A percentile compares a stretch with the other conserved stretches of the same genome.
Evolutionary conservation across 129 eudicot species (phyloP).

Genomic region (Rutidosis leptorrhynchoides): DNA sequence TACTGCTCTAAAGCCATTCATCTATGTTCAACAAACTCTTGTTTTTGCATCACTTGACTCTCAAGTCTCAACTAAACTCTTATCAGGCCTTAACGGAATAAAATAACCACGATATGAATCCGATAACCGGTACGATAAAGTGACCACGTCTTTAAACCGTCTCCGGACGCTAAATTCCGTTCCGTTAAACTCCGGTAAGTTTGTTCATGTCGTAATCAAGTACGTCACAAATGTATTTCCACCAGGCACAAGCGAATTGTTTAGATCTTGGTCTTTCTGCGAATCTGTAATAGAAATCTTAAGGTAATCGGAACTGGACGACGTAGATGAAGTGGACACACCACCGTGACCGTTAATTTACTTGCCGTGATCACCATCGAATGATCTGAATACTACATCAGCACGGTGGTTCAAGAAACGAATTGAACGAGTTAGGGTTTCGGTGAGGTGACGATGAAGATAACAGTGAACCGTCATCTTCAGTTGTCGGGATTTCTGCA

Average conservation of each 20-base stretch:
- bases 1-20: slow-evolving; percentile 73
- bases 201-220: slow-evolving; percentile 73
- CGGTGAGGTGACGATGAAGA: slow-evolving; percentile 33
- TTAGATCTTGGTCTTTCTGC: slow-evolving; percentile 53
- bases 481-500: slow-evolving; percentile 47
- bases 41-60: slow-evolving; percentile 86
- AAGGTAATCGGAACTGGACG: slow-evolving; percentile 40
- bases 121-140: slow-evolving; percentile 67
- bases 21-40: slow-evolving; percentile 84
- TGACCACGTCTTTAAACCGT: slow-evolving; percentile 84
- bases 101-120: slow-evolving; percentile 73
- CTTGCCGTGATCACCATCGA: slow-evolving; percentile 46
- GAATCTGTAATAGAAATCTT: slow-evolving; percentile 78
- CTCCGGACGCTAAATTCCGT: slow-evolving; percentile 70
- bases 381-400: slow-evolving; percentile 83
- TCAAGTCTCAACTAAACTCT: slow-evolving; percentile 92
- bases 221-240: slow-evolving; percentile 44
- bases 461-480: slow-evolving; percentile 31
- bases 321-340: slow-evolving; percentile 38
- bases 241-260: slow-evolving; percentile 67
- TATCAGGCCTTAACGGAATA: slow-evolving; percentile 86
- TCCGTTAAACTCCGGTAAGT: slow-evolving; percentile 61
- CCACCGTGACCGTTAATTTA: slow-evolving; percentile 43
- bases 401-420: slow-evolving; percentile 92
- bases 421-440: slow-evolving; percentile 50